phyloP scores from a whole-genome alignment of 768 basidiomycete genomes.

The Clavulina sp. region DNA sequence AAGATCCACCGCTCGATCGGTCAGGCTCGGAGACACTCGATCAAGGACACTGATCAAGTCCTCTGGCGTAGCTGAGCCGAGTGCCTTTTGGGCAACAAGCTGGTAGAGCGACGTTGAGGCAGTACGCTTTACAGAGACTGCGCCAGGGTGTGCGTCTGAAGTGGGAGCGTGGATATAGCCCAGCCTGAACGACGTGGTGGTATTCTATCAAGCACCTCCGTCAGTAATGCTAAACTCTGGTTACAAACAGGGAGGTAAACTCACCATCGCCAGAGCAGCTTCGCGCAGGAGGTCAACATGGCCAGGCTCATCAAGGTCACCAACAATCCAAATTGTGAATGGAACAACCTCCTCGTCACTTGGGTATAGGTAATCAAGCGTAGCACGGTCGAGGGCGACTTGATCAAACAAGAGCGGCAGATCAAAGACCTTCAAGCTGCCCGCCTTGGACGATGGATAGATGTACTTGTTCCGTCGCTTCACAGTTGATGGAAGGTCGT shows the following conservation, averaged over 20 bases:
- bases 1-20: not conserved
- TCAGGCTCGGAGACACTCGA: not conserved
- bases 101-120: not conserved
- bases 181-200: slow-evolving; percentile 22
- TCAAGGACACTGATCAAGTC: not conserved
- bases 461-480: slow-evolving; percentile 62
- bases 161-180: slow-evolving; percentile 11
- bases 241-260: slow-evolving; percentile 12
- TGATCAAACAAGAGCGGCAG: slow-evolving; percentile 35
- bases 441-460: slow-evolving; percentile 31
- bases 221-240: slow-evolving; percentile 3
- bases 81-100: not conserved
- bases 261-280: slow-evolving; percentile 47
- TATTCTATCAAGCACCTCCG: slow-evolving; percentile 7
- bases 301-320: slow-evolving; percentile 51
- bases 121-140: not conserved
- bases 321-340: slow-evolving; percentile 39
- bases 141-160: slow-evolving; percentile 14
- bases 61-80: not conserved
- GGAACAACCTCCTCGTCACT: slow-evolving; percentile 22
- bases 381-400: slow-evolving; percentile 26
- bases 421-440: slow-evolving; percentile 34
- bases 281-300: slow-evolving; percentile 46
- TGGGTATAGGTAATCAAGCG: slow-evolving; percentile 44
- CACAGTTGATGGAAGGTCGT: slow-evolving; percentile 62